Conservation (phyloP, 2,329 filamentous ascomycete species). For the Beauveria medogensis region DNA sequence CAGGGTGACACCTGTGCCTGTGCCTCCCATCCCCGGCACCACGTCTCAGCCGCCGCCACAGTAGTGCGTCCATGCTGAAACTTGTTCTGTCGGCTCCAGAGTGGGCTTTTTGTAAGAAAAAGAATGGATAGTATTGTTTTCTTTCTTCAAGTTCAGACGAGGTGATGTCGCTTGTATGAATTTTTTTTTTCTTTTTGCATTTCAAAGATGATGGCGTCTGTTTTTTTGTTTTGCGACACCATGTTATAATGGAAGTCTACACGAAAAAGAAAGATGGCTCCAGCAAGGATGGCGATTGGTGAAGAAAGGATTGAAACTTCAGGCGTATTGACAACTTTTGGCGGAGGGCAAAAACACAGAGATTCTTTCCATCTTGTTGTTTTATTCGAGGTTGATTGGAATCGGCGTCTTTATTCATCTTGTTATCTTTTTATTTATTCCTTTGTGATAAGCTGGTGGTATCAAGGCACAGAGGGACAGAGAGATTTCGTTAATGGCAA, state of each 20-base stretch:
- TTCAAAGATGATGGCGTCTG: not conserved
- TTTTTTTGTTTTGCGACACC: not conserved
- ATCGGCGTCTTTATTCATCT: not conserved
- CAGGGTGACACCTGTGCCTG: constrained; percentile 37
- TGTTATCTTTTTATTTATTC: not conserved
- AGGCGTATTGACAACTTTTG: constrained; percentile 2
- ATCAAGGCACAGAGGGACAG: not conserved
- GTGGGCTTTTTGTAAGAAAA: constrained; percentile 2
- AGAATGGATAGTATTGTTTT: not conserved
- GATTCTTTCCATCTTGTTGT: not conserved
- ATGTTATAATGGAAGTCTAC: not conserved
- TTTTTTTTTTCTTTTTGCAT: not conserved
- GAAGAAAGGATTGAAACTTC: not conserved
- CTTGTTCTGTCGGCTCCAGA: not conserved
- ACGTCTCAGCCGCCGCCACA: not conserved
- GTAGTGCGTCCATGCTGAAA: not conserved
- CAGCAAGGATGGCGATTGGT: not conserved
- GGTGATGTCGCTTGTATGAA: not conserved
- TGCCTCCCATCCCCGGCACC: constrained; percentile 32
- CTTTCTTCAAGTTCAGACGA: not conserved
- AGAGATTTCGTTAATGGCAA: not conserved
- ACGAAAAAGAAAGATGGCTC: not conserved
- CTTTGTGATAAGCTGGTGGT: not conserved
- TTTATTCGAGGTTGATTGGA: not conserved
- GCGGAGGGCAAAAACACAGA: not conserved